Base-by-base conservation (phyloP, 2,329 filamentous ascomycete species). In the Graphilbum fragrans region DNA sequence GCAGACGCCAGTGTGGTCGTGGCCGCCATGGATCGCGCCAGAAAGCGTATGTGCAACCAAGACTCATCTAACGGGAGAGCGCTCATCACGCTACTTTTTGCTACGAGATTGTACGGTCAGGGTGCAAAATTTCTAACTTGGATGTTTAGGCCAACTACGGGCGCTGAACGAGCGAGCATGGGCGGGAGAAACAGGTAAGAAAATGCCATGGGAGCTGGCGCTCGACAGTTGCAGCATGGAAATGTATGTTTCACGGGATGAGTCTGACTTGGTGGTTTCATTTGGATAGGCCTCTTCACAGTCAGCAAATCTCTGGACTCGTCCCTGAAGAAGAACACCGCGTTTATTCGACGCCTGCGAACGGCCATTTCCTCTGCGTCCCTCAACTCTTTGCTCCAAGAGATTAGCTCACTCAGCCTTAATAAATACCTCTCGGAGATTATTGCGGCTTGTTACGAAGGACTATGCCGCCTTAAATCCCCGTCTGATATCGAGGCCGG, bases 341-440 rank as follows among this genome's bases (percentile, higher is more conserved):
- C 88, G 50, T 95, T 96, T 61, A 96, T 96, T 58, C 95, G 94
- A 64, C 86, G 90, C 55, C 72, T 96, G 42, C 85, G 90, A 52
- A 95, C 90, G 44, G 85, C 86, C 45, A 80, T 96, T 48, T 88
- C 83, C 48, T 66, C 85, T 38, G 71, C 86, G 43, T 85, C 83
- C 42, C 77, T 88, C 41, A 69, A 75, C 50, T 92, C 86, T 45
- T 94, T 96, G 62, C 66, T 94, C 37, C 79, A 90, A 58, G 90
- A 96, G 58, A 88, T 94, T 53, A 81, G 83, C 53, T 84, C 86
- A 21, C 72, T 96, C 22, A 95, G 88, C 51, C 73, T 96, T 39
- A 86, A 90, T 70, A 95, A 94, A 59, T 96, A 96, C 62, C 77
- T 96, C 16, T 95, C 90, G 51, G 90, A 96, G 64, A 93, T 96